Evolutionary conservation across 192 early-diverging fungal species (phyloP).

Genomic region (Coemansia sp.): DNA sequence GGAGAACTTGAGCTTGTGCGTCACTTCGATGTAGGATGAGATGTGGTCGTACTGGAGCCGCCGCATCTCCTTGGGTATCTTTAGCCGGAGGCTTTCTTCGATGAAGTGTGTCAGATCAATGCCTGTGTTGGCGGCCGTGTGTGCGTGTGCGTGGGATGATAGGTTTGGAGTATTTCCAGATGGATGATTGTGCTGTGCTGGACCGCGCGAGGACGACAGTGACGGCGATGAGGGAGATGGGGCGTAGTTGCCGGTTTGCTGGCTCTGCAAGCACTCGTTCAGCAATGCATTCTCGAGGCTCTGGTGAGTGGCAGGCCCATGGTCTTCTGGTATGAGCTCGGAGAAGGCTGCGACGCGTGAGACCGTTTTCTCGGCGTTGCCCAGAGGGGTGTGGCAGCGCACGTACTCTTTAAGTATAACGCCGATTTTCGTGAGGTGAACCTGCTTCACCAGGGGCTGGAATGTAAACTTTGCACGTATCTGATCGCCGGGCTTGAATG

Average conservation of each 20-base stretch:
- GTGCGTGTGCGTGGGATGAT: neutral
- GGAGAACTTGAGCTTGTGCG: conserved; percentile 52
- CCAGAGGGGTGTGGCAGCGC: conserved; percentile 42
- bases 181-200: too few species aligned
- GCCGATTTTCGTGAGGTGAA: conserved; percentile 38
- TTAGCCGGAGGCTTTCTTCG: conserved; percentile 33
- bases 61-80: conserved; percentile 27
- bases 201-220: neutral
- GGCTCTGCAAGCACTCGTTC: neutral
- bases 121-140: conserved; percentile 6
- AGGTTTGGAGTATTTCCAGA: neutral
- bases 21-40: conserved; percentile 47
- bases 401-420: conserved; percentile 54
- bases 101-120: conserved; percentile 35
- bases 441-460: conserved; percentile 52
- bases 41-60: conserved; percentile 54
- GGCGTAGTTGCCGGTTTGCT: neutral
- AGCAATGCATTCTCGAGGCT: conserved; percentile 1
- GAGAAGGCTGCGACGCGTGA: conserved; percentile 33
- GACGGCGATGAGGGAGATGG: conserved; percentile 5
- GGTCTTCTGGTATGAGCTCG: conserved; percentile 20
- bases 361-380: conserved; percentile 46
- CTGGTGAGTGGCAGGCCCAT: neutral
- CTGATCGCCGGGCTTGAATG: conserved; percentile 41
- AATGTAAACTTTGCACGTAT: conserved; percentile 36